Base-by-base conservation (phyloP, 306 rosid genomes). In the Luffa acutangula region DNA sequence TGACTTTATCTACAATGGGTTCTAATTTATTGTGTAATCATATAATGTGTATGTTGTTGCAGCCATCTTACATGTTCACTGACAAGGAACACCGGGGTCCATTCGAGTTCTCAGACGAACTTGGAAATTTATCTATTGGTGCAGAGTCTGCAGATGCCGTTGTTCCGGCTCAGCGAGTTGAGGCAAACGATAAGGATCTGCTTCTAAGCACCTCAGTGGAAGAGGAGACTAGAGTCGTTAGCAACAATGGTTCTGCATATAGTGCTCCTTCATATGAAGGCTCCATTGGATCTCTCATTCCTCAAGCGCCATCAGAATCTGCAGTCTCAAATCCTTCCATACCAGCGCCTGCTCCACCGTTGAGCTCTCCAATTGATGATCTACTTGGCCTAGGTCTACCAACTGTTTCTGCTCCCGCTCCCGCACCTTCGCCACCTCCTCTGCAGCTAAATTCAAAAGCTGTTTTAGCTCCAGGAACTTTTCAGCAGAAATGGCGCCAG, bases 401-500 rank as follows among this genome's bases (percentile, higher is more conserved):
- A 36, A 82, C 65, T 82, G 89, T 74, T 66, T 75, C 91, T 59
- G 87, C 88, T 25, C 82, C 89, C 45, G 9, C 45, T 13, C 41
- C 43, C 2, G 58, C 91, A 31, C 92, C 98, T 56, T 60, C 92
- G 9, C 93, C 96, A 41, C 93, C 97, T 80, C 79, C 88, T 13
- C 84, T 96, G 91, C 89, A 77, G 84, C 97, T 96, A 75, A 93
- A 91, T 77, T 86, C 96, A 15, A 96, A 96, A 83, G 96, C 99
- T 83, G 83, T 60, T 58, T 80, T 93, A 85, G 99, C 91, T 83
- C 98, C 99, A 21, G 84, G 93, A 78, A 71, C 93, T 54, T 96
- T 96, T 85, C 99, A 96, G 92, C 99, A 93, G 80, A 96, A 93
- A 85, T 96, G 99, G 99, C 99, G 97, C 82, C 99, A 93, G 85